Evolutionary conservation across 2,329 filamentous ascomycete species (phyloP), one percentile per base, ranked within the genome.

Genomic region (Hypoxylon sp.): DNA sequence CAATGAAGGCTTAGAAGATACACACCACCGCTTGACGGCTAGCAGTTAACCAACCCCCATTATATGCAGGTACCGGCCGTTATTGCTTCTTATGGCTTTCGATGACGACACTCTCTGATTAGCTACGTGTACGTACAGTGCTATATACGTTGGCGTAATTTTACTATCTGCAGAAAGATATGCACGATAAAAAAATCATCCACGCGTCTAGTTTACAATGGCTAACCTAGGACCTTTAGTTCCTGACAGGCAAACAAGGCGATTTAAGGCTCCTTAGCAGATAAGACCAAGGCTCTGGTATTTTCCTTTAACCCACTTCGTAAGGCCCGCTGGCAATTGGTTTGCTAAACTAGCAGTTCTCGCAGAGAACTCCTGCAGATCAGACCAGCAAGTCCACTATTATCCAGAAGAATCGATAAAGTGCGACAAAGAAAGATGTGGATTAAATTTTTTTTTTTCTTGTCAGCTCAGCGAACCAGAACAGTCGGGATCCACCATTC

Each of bases 41-140:
- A 63, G 54, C 59, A 55, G 68, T 66, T 68, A 31, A 66, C 59
- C 31, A 65, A 51, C 62, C 59, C 59, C 46, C 63, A 57, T 54
- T 66, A 26, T 69, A 76, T 75, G 74, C 73, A 76, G 74, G 74
- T 76, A 75, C 73, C 71, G 66, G 63, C 69, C 61, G 52, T 72
- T 57, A 52, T 67, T 55, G 63, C 60, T 68, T 69, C 60, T 62
- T 64, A 19, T 57, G 66, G 65, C 60, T 57, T 47, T 72, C 65
- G 52, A 72, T 72, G 70, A 70, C 68, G 68, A 53, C 64, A 71
- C 60, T 42, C 8, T 52, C 52, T 59, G 57, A 62, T 63, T 63
- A 66, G n/a, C 54, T 66, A 69, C 69, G 57, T 65, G 52, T 63
- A 59, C 66, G 44, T 50, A 52, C 47, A 42, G 59, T 64, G 46